Evolutionary conservation across 768 basidiomycete genomes (phyloP), one percentile per base, ranked within the genome.

Genomic region (Lentinula detonsa): DNA sequence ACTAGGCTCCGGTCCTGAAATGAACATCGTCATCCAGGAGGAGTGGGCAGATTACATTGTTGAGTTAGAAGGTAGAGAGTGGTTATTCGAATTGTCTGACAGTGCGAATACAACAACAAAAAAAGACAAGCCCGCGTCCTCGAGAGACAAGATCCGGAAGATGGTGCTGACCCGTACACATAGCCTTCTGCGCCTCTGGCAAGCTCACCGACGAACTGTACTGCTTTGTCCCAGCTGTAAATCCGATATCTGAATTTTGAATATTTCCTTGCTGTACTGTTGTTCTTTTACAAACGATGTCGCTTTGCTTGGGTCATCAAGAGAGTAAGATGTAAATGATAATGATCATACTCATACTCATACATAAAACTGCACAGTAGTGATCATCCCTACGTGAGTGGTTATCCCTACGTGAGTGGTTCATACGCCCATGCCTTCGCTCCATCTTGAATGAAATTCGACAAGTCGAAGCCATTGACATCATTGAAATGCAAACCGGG

Each of bases 371-470:
- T 28, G 28, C 28, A 28, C 28, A 28, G 28, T 28, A 28, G 28
- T 3, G 28, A 3, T 39, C 21, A 11, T 5, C 21, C 21, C 8
- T 48, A 9, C 8, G 46, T n/a, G 16, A 48, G 46, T 3, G 28
- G 13, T 39, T 11, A 11, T 5, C 21, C 21, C 8, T 48, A 9
- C 8, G 46, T n/a, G 16, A 48, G 46, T 9, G 54, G 54, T n/a
- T 59, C 58, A 50, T 33, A 59, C 13, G 45, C 48, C 58, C 58
- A 59, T 18, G 58, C 58, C 10, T 50, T 59, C 34, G 58, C 58
- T 8, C 58, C 58, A 50, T 48, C 46, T 39, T 59, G 58, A 5
- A 59, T 59, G 34, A 59, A 59, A 35, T 45, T 40, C n/a, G 31
- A 49, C 48, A 59, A 23, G 39, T 59, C 51, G 35, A 59, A 59